Percentiles rank a stretch among this genome's conserved stretches.
Conservation (phyloP, 768 basidiomycete genomes). For the Lentinula sp. region DNA sequence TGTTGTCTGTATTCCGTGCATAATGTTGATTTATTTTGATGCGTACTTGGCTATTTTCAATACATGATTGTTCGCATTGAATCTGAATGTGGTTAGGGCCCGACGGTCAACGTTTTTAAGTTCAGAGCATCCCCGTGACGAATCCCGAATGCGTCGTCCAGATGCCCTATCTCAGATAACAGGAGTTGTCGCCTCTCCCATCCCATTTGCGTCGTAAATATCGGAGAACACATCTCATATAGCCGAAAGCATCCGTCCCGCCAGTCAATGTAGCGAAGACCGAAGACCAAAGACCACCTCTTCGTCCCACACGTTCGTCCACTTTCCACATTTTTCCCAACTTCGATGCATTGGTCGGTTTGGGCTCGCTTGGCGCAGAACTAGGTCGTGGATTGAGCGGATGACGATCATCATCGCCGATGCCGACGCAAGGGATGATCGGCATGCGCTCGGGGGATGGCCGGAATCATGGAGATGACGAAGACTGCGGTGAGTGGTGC, state of each 20-base stretch:
- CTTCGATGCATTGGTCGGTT: background rate
- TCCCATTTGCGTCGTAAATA: background rate
- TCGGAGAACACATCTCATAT: background rate
- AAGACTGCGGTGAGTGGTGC: background rate
- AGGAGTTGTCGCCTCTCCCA: background rate
- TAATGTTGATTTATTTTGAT: no score
- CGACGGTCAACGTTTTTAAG: no score
- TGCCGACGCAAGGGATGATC: background rate
- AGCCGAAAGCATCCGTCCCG: background rate
- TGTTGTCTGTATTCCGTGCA: no score
- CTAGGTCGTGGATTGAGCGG: background rate
- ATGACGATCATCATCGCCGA: background rate
- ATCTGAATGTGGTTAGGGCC: no score
- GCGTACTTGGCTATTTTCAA: no score
- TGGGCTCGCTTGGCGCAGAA: background rate
- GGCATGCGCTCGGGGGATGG: background rate
- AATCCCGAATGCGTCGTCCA: background rate
- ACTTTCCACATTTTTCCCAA: slow-evolving; percentile 5
- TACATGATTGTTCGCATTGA: no score
- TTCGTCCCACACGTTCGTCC: slow-evolving; percentile 1
- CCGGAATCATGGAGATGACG: background rate
- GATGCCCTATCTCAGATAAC: background rate
- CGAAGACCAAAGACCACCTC: background rate
- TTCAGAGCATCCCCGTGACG: background rate
- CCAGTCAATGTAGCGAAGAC: background rate